Evolutionary conservation across 164 flowering plant genomes (phyloP), one percentile per base, ranked within the genome.

Genomic region (Warburgia ugandensis): DNA sequence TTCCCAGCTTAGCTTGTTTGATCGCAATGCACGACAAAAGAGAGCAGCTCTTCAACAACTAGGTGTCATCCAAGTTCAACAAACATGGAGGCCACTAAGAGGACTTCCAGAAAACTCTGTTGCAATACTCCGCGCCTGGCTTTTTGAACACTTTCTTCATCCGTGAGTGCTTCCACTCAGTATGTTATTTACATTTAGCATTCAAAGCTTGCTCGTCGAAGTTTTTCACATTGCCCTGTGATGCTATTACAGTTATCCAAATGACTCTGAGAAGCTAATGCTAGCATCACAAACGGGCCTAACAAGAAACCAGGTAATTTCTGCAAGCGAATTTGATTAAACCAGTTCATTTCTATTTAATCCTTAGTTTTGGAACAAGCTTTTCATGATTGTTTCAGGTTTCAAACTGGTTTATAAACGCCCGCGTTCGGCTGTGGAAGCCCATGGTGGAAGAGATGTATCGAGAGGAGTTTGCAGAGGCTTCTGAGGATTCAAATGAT

Each of bases 371-470:
- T 52, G 43, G 9, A 30, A 20, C 12, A 42, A 28, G 28, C 13
- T 14, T 36, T 26, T 57, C 37, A 16, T 43, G 26, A n/a, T 42
- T 61, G 14, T 60, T 66, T 41, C 61, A 86, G 97, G 86, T 89
- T 30, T 83, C 95, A 23, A 89, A 85, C 57, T 86, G 97, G 95
- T 86, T 85, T 55, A 89, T 89, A 52, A 86, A 86, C 66, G 92
- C 95, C 21, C 68, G 97, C 28, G 94, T 89, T 26, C 66, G 92
- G 32, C 71, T 89, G 11, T 83, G 95, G 95, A 86, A 86, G 69
- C 97, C 95, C 1, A 86, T 89, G 97, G 77, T 83, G 5, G 90
- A 86, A 63, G 97, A 86, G 60, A 80, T 89, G 80, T 81, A 86
- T 68, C 81, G 70, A 59, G 95, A 84, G 45, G 97, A 85, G 56